Base-by-base conservation (phyloP, 1,139 yeast genomes). In the Pichia sp. region DNA sequence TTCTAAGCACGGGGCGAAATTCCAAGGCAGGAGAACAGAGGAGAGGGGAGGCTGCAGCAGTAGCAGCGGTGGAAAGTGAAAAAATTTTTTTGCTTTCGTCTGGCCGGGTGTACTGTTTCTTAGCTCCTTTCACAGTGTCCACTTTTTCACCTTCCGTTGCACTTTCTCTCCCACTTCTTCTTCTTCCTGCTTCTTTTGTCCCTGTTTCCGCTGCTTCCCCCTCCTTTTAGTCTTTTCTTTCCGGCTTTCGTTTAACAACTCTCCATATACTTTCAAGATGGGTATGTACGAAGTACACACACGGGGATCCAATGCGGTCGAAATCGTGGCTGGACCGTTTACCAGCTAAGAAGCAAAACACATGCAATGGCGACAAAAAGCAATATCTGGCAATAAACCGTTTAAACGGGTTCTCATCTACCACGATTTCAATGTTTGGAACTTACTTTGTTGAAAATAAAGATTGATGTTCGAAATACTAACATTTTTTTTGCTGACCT, bases 211-310 rank as follows among this genome's bases (percentile, higher is more conserved):
- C 26, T 29, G 15, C n/a, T 15, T 26, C 13, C 10, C 30, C 16
- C 30, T 8, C 15, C 8, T 36, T 32, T 16, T 8, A 15, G 6
- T 30, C n/a, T 23, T n/a, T 30, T 43, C 40, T 40, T 42, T 36
- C 30, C 19, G n/a, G 19, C 29, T 32, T 34, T 23, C 36, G 42
- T 44, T 42, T 43, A 52, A 51, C 53, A 56, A 53, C 47, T 43
- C 45, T 34, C 49, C 42, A 44, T 47, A 56, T 44, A 53, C 45
- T 40, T 53, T 32, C 55, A 55, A 52, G 45, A 55, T 55, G 57
- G 57, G 57, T 55, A 55, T 41, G 57, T 55, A 53, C 11, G 15
- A 3, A 6, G 19, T 6, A 16, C 31, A 1, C 11, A 8, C 16
- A 16, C 34, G 43, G 31, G n/a, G n/a, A n/a, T n/a, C n/a, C n/a